Conservation (phyloP, 139 green algal genomes). For the Raphidocelis subcapitata region DNA sequence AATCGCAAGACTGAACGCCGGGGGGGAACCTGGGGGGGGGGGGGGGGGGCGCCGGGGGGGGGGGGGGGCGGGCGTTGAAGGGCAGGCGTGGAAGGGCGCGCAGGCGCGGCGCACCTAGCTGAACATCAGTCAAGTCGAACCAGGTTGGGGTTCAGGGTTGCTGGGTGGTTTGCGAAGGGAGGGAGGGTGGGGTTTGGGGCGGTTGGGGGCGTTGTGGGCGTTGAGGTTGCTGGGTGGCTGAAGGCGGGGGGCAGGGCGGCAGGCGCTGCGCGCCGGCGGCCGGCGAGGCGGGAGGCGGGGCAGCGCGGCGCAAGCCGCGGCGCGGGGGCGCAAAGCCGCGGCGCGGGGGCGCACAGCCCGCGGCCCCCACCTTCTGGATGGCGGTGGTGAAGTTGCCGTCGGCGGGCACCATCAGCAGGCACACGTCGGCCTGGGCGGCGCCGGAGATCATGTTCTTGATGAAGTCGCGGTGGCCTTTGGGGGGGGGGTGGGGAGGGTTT, state of each 20-base stretch:
- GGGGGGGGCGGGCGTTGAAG: no score
- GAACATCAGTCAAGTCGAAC: no score
- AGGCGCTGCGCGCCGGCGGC: background rate
- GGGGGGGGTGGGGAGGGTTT: background rate
- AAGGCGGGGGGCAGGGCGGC: no score
- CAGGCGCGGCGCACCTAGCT: no score
- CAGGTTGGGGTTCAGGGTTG: no score
- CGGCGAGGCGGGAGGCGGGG: background rate
- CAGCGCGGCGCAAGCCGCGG: slow-evolving; percentile 1
- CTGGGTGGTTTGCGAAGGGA: no score
- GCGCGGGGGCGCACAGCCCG: background rate
- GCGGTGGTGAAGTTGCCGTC: slow-evolving; percentile 96
- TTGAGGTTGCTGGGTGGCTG: slow-evolving; percentile 4
- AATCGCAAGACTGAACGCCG: slow-evolving; percentile 61
- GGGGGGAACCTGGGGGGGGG: background rate
- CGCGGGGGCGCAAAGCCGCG: no score
- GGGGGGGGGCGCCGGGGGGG: no score
- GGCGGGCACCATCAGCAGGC: slow-evolving; percentile 85
- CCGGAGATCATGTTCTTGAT: slow-evolving; percentile 99
- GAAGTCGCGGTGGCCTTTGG: slow-evolving; percentile 95
- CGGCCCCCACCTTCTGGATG: slow-evolving; percentile 96
- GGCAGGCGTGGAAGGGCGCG: no score
- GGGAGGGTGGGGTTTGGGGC: no score
- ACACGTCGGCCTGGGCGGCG: slow-evolving; percentile 91
- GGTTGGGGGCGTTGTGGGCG: no score